phyloP scores from a whole-genome alignment of 192 early-diverging fungal genomes.

The Coemansia reversa region DNA sequence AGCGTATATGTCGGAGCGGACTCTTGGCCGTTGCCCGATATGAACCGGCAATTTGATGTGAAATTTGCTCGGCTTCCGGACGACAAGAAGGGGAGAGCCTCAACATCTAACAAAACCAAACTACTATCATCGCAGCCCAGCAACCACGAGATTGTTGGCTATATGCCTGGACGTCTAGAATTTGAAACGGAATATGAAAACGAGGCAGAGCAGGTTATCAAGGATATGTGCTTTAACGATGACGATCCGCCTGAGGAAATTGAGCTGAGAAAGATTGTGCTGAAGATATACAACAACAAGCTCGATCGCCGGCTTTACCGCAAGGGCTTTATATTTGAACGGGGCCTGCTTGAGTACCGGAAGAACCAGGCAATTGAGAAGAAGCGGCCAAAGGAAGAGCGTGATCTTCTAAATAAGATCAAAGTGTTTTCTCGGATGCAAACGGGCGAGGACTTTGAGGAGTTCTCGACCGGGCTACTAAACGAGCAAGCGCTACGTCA shows the following conservation, averaged over 20 bases:
- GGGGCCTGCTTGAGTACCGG: constrained; percentile 82
- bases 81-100: constrained; percentile 20
- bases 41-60: constrained; percentile 66
- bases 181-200: constrained; percentile 97
- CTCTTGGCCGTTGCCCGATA: constrained; percentile 82
- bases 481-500: constrained; percentile 75
- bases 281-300: constrained; percentile 91
- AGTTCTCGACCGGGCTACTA: constrained; percentile 66
- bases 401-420: constrained; percentile 73
- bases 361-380: constrained; percentile 78
- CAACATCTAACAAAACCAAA: constrained; percentile 49
- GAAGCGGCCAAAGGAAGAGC: constrained; percentile 83
- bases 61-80: constrained; percentile 16
- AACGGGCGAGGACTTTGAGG: constrained; percentile 77
- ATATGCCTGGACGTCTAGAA: constrained; percentile 94
- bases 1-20: constrained; percentile 74
- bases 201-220: constrained; percentile 91
- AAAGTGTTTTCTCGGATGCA: constrained; percentile 88
- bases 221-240: constrained; percentile 90
- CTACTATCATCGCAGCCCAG: constrained; percentile 81
- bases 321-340: constrained; percentile 89
- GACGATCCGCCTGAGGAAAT: constrained; percentile 83
- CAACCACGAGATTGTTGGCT: constrained; percentile 96
- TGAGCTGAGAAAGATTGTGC: constrained; percentile 83
- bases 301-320: constrained; percentile 78